Evolutionary conservation across 2,329 filamentous ascomycete genomes (phyloP), one percentile per base, ranked within the genome.

Genomic region (Penicillium polonicum): DNA sequence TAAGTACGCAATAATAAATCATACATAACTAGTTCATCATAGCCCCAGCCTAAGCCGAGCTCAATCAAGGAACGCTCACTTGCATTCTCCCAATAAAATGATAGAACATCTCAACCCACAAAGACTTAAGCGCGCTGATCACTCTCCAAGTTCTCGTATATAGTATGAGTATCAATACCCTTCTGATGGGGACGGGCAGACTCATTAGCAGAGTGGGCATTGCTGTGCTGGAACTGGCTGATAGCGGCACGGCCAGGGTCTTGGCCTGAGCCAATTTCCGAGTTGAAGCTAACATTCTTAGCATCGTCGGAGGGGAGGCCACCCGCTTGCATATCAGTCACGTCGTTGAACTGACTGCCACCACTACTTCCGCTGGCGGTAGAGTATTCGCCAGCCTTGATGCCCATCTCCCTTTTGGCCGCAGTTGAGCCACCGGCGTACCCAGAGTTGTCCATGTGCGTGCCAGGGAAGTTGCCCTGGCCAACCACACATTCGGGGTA

Each of bases 161-260:
- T 54, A 13, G 60, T 64, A 42, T 65, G 42, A 45, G 65, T 54
- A 19, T 69, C 64, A 7, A 69, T 55, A 19, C 60, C 60, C 64
- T 69, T 66, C 55, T 72, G 67, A 44, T 63, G 60, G 23, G 65
- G 57, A 29, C 65, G 64, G 5, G 60, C 68, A 29, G 66, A 68
- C 49, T 68, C 65, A 10, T 63, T 59, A 17, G 65, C 71, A 48
- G 68, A 71, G 58, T 72, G 67, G 2, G 68, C 65, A 39, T 64
- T 70, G 17, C 48, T 60, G 13, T 64, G 70, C 64, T 74, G 67
- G 62, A 76, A 75, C 36, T 67, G 64, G 31, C 65, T 67, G 64
- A 76, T 70, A 7, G 82, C 83, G 19, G 72, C 65, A 31, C 83
- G 74, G 3, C 79, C 80, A 3, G 85, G 84, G 64, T 87, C 85